Conservation (phyloP, 129 eudicot species). For the Lactuca saligna region DNA sequence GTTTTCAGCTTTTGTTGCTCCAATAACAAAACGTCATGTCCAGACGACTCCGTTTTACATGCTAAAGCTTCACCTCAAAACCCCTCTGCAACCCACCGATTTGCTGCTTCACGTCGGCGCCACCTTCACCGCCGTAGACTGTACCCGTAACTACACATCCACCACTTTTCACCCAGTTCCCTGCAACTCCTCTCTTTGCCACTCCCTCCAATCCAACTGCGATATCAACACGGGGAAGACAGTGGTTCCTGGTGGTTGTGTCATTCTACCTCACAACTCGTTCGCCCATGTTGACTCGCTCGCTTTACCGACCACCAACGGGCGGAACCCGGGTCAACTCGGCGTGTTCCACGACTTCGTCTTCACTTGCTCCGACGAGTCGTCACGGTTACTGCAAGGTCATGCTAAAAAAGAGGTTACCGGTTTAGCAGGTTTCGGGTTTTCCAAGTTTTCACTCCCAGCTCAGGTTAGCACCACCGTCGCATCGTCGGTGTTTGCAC, state of each 20-base stretch:
- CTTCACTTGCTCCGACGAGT: conserved; percentile 39
- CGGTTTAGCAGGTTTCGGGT: conserved; percentile 49
- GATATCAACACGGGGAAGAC: not conserved
- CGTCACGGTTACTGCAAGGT: conserved; percentile 32
- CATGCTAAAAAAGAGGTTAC: conserved; percentile 25
- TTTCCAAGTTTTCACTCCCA: conserved; percentile 43
- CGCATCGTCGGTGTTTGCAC: conserved; percentile 32
- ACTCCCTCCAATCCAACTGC: conserved; percentile 18
- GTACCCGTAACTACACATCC: conserved; percentile 44
- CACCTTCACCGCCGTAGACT: conserved; percentile 37
- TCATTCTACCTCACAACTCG: conserved; percentile 25
- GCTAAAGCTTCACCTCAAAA: conserved; percentile 37
- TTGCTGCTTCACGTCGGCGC: conserved; percentile 46
- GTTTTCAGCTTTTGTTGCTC: conserved; percentile 42
- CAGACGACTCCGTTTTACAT: conserved; percentile 33
- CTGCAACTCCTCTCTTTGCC: conserved; percentile 46
- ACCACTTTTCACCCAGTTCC: conserved; percentile 38
- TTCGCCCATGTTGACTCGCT: conserved; percentile 38
- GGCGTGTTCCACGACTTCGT: conserved; percentile 28
- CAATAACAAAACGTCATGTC: conserved; percentile 33
- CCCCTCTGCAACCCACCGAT: conserved; percentile 40
- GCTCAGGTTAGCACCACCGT: conserved; percentile 40
- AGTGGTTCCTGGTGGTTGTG: conserved; percentile 11
- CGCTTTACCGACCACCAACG: conserved; percentile 41
- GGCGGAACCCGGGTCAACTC: conserved; percentile 52